phyloP scores from a whole-genome alignment of 2,329 filamentous ascomycete genomes.

The Cladophialophora chaetospira region DNA sequence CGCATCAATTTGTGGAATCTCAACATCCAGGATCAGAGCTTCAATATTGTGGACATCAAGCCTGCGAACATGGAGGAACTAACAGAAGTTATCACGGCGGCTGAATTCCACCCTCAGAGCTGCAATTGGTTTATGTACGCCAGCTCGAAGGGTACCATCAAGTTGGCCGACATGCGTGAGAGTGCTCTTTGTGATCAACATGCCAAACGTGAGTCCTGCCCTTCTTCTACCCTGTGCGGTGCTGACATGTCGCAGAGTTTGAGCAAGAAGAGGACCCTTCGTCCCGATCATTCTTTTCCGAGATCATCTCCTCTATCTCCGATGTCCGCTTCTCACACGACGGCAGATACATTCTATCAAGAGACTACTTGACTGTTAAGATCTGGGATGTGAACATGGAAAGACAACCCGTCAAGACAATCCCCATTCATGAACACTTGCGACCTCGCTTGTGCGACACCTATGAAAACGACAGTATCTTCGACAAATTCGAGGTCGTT shows the following conservation, averaged over 20 bases:
- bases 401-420: slow-evolving; percentile 93
- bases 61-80: slow-evolving; percentile 99
- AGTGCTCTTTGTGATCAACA: slow-evolving; percentile 95
- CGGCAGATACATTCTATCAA: slow-evolving; percentile 93
- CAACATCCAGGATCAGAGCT: slow-evolving; percentile 99
- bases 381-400: slow-evolving; percentile 99
- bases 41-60: slow-evolving; percentile 99
- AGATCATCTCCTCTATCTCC: slow-evolving; percentile 99
- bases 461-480: slow-evolving; percentile 99
- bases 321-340: slow-evolving; percentile 97
- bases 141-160: slow-evolving; percentile 98
- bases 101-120: slow-evolving; percentile 93
- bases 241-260: slow-evolving; percentile 67
- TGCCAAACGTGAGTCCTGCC: slow-evolving; percentile 73
- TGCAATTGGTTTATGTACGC: slow-evolving; percentile 99
- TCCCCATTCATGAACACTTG: slow-evolving; percentile 96
- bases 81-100: slow-evolving; percentile 97
- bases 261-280: slow-evolving; percentile 98
- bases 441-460: slow-evolving; percentile 93
- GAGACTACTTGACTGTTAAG: slow-evolving; percentile 98
- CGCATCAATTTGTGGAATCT: slow-evolving; percentile 99
- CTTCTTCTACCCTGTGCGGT: background rate
- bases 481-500: slow-evolving; percentile 99
- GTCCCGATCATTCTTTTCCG: slow-evolving; percentile 97
- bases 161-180: slow-evolving; percentile 97